Conservation (phyloP, 1,284 basidiomycete species). For the Meripilus lineatus region DNA sequence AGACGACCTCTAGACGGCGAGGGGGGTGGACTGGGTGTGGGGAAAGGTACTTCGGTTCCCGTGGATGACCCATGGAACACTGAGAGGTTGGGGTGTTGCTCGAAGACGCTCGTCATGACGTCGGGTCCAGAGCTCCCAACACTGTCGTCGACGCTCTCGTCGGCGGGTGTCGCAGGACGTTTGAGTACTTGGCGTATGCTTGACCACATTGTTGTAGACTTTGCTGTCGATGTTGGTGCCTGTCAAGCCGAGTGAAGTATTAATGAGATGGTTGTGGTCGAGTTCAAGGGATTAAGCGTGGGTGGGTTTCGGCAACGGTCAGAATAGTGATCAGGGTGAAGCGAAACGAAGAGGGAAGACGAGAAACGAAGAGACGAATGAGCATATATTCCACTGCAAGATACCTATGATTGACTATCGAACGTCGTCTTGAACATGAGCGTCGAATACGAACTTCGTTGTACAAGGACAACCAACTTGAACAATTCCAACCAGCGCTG, state of each 20-base stretch:
- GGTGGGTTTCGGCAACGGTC: no score
- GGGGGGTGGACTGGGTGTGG: constrained; percentile 40
- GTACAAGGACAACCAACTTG: no score
- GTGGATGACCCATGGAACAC: constrained; percentile 41
- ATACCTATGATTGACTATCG: no score
- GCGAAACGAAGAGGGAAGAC: no score
- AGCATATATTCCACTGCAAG: no score
- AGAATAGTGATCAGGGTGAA: no score
- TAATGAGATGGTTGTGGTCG: not conserved
- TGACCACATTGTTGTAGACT: constrained; percentile 47
- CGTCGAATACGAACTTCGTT: no score
- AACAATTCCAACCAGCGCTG: no score
- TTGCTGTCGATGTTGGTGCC: constrained; percentile 1
- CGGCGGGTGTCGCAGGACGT: constrained; percentile 23
- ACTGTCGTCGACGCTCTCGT: constrained; percentile 28
- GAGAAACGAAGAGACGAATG: no score
- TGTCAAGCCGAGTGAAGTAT: no score
- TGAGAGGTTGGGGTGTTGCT: constrained; percentile 57
- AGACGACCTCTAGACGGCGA: constrained; percentile 36
- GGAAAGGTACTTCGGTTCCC: constrained; percentile 33
- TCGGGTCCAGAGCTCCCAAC: constrained; percentile 33
- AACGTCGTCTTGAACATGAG: no score
- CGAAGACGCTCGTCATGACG: constrained; percentile 46
- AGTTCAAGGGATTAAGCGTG: no score
- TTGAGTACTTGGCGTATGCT: constrained; percentile 55